Base-by-base conservation (phyloP, 2,329 filamentous ascomycete species). In the Fusarium sacchari region DNA sequence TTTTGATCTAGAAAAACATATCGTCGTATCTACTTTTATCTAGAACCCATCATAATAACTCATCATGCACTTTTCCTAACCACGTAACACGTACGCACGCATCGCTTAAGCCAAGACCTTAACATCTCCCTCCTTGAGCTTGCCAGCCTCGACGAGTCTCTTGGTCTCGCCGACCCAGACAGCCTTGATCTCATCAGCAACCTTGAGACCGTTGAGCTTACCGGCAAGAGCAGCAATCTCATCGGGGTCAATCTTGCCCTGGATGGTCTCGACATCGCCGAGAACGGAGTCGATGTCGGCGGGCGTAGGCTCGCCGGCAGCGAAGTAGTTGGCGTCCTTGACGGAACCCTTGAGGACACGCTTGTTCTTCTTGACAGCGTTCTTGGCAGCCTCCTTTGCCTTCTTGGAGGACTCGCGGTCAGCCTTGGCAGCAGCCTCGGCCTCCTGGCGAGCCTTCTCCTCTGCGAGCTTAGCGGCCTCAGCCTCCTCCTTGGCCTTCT, bases 361-460 rank as follows among this genome's bases (percentile, higher is more conserved):
- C 90, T 98, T 98, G 90, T 99, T 99, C 93, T 99, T 99, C 93
- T 99, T 99, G 79, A 96, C 93, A 20, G 96, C 96, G 81, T 95
- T 98, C 91, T 99, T 99, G 66, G 96, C 96, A 5, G 96, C 96
- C 85, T 99, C 96, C 88, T 98, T 99, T 69, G 93, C 92, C 90
- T 99, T 99, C 91, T 98, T 99, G 80, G 86, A 86, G 73, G 93
- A 89, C 77, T 96, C 95, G 77, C 93, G 93, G 65, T 94, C 91
- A 10, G 88, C 89, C 89, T 98, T 98, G 74, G 95, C 94, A 46
- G 92, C 88, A 77, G 93, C 94, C 83, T 97, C 96, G 22, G 94
- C 94, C 74, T 97, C 95, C 81, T 93, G 94, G 76, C 91, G 90
- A 50, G 91, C 89, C 83, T 91, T 89, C 79, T 93, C 94, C 75